Conservation (phyloP, 345 rosid genomes). For the Moringa oleifera region DNA sequence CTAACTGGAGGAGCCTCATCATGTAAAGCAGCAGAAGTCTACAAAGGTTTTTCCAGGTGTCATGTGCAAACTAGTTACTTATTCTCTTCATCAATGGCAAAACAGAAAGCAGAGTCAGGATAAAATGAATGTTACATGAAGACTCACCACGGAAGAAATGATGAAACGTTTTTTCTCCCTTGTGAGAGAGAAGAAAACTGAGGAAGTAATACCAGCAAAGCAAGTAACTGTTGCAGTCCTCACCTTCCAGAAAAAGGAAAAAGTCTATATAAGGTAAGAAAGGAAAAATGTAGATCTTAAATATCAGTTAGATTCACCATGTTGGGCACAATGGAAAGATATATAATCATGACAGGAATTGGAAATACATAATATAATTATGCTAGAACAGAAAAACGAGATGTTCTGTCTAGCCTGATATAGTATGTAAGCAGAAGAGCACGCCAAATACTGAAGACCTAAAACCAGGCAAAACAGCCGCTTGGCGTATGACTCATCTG, state of each 20-base stretch:
- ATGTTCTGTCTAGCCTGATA: not conserved
- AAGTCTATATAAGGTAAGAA: not conserved
- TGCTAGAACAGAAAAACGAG: not conserved
- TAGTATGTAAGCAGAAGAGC: not conserved
- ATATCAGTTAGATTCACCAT: not conserved
- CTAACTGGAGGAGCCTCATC: conserved; percentile 77
- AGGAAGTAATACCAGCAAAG: conserved; percentile 91
- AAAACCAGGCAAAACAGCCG: too few species aligned
- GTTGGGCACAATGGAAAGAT: not conserved
- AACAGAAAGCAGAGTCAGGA: conserved; percentile 11
- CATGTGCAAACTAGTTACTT: conserved; percentile 13
- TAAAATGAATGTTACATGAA: conserved; percentile 7
- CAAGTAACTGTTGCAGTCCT: conserved; percentile 81
- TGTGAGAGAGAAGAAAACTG: conserved; percentile 52
- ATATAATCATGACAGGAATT: not conserved
- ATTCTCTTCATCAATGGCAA: not conserved
- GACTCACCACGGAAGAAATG: conserved; percentile 64
- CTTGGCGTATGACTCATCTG: too few species aligned
- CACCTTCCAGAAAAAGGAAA: conserved; percentile 39
- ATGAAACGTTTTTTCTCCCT: conserved; percentile 56
- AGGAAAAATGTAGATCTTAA: too few species aligned
- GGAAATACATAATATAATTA: not conserved
- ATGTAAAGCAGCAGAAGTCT: conserved; percentile 62
- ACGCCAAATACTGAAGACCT: not conserved
- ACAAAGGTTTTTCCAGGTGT: conserved; percentile 18